phyloP scores from a whole-genome alignment of 129 eudicot genomes.

The Arctium minus region DNA sequence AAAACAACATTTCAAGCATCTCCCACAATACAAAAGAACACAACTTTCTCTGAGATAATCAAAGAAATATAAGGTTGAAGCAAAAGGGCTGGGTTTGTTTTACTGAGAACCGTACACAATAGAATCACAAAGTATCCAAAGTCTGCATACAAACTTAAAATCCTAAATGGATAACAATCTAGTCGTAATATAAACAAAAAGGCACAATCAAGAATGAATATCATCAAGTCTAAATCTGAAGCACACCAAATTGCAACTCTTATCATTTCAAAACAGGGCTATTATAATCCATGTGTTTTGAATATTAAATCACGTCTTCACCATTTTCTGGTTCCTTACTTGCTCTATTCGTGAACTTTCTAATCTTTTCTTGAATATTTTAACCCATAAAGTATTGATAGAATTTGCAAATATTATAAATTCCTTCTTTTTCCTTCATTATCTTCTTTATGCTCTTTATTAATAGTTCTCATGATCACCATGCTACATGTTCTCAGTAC shows the following conservation, averaged over 20 bases:
- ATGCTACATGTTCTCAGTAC: not conserved
- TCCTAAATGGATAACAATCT: no score
- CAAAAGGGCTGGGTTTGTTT: not conserved
- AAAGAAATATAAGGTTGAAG: not conserved
- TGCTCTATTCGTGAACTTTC: not conserved
- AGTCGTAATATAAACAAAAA: no score
- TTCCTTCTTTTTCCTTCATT: not conserved
- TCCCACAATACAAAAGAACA: not conserved
- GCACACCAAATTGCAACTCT: not conserved
- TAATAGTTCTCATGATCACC: not conserved
- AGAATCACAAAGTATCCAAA: no score
- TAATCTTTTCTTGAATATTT: not conserved
- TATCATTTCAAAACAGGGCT: not conserved
- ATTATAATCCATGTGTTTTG: not conserved
- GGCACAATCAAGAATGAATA: no score
- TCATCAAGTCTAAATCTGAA: no score
- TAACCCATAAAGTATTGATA: no score
- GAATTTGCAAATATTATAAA: not conserved
- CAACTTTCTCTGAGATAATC: not conserved
- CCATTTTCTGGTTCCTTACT: not conserved
- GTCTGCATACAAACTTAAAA: no score
- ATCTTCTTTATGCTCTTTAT: not conserved
- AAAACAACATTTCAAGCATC: not conserved
- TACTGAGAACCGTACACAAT: no score
- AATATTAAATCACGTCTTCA: not conserved